Evolutionary conservation across 371 early-diverging fungal genomes (phyloP).

Genomic region (Mucor lusitanicus): DNA sequence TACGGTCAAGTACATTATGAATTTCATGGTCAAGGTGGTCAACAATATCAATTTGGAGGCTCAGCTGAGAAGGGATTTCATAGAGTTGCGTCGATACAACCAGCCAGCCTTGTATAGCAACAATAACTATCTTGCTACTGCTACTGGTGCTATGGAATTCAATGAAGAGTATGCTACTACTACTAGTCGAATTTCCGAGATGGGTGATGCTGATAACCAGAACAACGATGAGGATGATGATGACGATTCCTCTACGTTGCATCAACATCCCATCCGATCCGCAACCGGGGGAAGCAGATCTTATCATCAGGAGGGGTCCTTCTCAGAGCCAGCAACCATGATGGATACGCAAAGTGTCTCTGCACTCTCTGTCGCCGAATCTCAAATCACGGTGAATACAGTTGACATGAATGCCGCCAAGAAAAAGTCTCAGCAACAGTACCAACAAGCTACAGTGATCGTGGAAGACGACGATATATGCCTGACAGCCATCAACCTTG

Average conservation of each 20-base stretch:
- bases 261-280: not conserved
- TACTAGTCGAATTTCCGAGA: no score
- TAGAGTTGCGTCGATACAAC: slow-evolving; percentile 16
- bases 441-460: slow-evolving; percentile 12
- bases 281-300: not conserved
- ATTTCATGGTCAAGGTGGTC: slow-evolving; percentile 79
- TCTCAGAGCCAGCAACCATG: not conserved
- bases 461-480: slow-evolving; percentile 38
- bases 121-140: no score
- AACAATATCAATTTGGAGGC: slow-evolving; percentile 86
- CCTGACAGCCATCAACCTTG: slow-evolving; percentile 29
- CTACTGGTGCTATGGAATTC: not conserved
- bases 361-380: slow-evolving; percentile 25
- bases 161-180: not conserved
- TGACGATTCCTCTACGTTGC: slow-evolving; percentile 1
- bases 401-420: slow-evolving; percentile 16
- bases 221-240: not conserved
- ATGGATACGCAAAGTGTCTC: slow-evolving; percentile 23
- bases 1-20: slow-evolving; percentile 75
- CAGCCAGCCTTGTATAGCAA: not conserved
- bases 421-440: slow-evolving; percentile 18
- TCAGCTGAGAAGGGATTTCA: slow-evolving; percentile 23
- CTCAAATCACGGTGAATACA: slow-evolving; percentile 25
- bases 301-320: slow-evolving; percentile 9
- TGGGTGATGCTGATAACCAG: no score